Base-by-base conservation (phyloP, 164 flowering plant species). In the Stephania cephalantha region DNA sequence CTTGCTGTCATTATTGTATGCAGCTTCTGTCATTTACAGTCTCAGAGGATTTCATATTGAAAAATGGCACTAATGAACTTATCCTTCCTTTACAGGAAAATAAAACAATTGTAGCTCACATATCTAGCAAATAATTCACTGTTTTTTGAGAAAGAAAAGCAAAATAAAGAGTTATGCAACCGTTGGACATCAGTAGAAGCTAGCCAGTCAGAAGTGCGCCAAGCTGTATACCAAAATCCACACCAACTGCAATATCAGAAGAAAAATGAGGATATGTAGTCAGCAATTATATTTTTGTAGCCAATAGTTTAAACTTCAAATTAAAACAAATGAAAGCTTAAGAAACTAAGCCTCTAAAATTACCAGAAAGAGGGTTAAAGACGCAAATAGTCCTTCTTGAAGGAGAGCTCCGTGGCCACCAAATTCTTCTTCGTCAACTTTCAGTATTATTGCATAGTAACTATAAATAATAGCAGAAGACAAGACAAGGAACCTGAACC, bases 381-480 rank as follows among this genome's bases (percentile, higher is more conserved):
- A 95, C 53, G 97, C 97, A 84, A 93, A 95, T 50, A 93, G 93
- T 6, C 98, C 98, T 82, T 95, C 98, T 74, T 90, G 97, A 75
- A 96, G 97, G 50, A 96, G 95, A 46, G 93, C 85, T 75, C 91
- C 97, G 78, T 96, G 99, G 63, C 99, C 97, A 9, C 99, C 99
- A 86, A 88, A 96, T 15, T 96, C 99, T 80, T 96, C 99, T 81
- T 92, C 99, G 71, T 96, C 99, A 35, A 96, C 65, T 82, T 94
- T 93, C 74, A 96, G 79, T 73, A 92, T 78, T 78, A 88, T 71
- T 29, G 92, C 84, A 75, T 93, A 96, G 78, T 96, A 96, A 50
- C 88, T 88, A 68, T 93, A 96, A 11, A 92, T 78, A 31, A 96
- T 83, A 20, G 85, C 95, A 9, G 98, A 76, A 2, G 99, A 90